Conservation (phyloP, 257 asterid species). For the Coffea canephora region DNA sequence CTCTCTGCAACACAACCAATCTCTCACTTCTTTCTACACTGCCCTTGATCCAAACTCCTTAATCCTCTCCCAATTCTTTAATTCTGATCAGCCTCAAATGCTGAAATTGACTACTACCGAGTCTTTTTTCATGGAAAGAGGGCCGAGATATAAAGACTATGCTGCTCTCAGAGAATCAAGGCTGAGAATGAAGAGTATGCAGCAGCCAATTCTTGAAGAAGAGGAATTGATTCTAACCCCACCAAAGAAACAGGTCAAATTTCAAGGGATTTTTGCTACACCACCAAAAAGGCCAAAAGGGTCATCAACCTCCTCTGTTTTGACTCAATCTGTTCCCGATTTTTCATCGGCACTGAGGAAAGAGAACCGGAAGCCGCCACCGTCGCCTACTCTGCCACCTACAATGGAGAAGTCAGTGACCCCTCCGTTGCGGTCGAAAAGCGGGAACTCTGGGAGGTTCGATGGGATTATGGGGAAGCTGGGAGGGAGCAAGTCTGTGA, state of each 20-base stretch:
- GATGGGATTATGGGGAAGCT: slow-evolving; percentile 46
- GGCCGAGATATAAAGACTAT: slow-evolving; percentile 74
- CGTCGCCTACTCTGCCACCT: slow-evolving; percentile 34
- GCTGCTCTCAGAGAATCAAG: slow-evolving; percentile 71
- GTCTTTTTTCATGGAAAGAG: slow-evolving; percentile 55
- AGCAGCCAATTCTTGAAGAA: slow-evolving; percentile 26
- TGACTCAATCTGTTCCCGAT: slow-evolving; percentile 88
- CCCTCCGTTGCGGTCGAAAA: slow-evolving; percentile 53
- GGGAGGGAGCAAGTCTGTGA: slow-evolving; percentile 68
- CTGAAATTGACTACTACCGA: slow-evolving; percentile 52
- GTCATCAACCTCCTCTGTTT: slow-evolving; percentile 39
- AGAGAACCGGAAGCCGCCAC: slow-evolving; percentile 79
- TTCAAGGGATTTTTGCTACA: slow-evolving; percentile 42
- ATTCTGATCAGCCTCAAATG: slow-evolving; percentile 44
- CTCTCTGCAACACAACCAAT: slow-evolving; percentile 35
- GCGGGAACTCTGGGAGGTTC: slow-evolving; percentile 31
- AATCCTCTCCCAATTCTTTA: slow-evolving; percentile 60
- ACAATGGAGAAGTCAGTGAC: slow-evolving; percentile 52
- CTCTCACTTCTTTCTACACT: slow-evolving; percentile 35
- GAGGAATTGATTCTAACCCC: slow-evolving; percentile 46
- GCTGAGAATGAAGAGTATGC: slow-evolving; percentile 36
- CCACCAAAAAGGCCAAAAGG: slow-evolving; percentile 54
- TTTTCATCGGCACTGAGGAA: slow-evolving; percentile 73
- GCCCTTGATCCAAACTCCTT: slow-evolving; percentile 62
- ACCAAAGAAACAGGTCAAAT: slow-evolving; percentile 66